Evolutionary conservation across 345 rosid species (phyloP).

Genomic region (Litchi chinensis): DNA sequence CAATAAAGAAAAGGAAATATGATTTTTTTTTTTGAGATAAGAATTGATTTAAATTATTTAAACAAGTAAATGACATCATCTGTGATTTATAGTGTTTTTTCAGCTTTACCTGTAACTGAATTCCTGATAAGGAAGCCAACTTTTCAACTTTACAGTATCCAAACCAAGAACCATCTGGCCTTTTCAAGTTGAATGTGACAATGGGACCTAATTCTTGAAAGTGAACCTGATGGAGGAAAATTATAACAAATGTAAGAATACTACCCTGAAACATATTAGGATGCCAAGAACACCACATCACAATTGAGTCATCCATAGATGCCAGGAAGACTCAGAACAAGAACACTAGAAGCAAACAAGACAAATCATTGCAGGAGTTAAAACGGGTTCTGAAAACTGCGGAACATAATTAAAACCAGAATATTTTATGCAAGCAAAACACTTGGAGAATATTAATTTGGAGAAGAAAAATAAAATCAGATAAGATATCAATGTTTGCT

Average conservation of each 20-base stretch:
- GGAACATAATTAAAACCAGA: background rate
- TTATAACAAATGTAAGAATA: slow-evolving; percentile 20
- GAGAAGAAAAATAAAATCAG: background rate
- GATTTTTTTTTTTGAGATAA: background rate
- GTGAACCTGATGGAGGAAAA: slow-evolving; percentile 45
- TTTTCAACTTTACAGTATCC: slow-evolving; percentile 95
- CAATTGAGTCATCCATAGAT: background rate
- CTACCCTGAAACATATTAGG: background rate
- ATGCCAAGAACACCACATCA: background rate
- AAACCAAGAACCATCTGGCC: slow-evolving; percentile 94
- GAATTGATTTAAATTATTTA: background rate
- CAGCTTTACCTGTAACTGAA: slow-evolving; percentile 84
- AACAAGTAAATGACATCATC: background rate
- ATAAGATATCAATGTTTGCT: background rate
- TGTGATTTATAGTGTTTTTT: slow-evolving; percentile 8
- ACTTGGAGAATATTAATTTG: background rate
- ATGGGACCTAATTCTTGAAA: slow-evolving; percentile 56
- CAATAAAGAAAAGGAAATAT: background rate
- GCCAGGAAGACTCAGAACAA: background rate
- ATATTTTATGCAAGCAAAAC: background rate
- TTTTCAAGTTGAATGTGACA: slow-evolving; percentile 82
- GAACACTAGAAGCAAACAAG: background rate
- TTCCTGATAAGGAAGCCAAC: slow-evolving; percentile 86
- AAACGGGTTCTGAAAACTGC: too few relatives aligned
- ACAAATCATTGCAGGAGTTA: background rate